phyloP scores from a whole-genome alignment of 352 stramenopile genomes.

The Phytophthora citricola region DNA sequence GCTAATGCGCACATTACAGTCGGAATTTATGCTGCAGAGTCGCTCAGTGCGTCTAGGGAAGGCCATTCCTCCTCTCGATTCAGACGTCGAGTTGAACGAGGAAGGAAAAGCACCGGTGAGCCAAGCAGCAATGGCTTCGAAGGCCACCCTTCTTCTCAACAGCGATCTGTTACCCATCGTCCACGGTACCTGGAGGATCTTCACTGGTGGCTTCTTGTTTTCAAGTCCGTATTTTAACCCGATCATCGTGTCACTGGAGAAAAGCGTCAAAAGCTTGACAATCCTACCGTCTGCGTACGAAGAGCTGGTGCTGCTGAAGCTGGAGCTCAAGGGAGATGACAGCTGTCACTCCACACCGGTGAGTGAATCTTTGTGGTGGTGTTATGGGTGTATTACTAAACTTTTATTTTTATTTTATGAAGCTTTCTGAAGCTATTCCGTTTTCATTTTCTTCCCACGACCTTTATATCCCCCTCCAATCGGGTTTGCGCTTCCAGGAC shows the following conservation, averaged over 20 bases:
- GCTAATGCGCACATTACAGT: constrained; percentile 54
- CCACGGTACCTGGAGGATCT: constrained; percentile 59
- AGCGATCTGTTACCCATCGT: constrained; percentile 50
- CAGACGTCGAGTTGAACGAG: constrained; percentile 14
- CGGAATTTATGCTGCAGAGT: constrained; percentile 73
- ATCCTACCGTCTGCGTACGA: constrained; percentile 62
- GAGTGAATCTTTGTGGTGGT: constrained; percentile 5
- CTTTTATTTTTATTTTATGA: not conserved
- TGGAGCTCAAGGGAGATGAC: constrained; percentile 52
- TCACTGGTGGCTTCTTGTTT: constrained; percentile 69
- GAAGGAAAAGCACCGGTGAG: constrained; percentile 1
- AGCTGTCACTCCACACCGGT: constrained; percentile 35
- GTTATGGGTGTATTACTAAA: not conserved
- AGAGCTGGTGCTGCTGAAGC: constrained; percentile 67
- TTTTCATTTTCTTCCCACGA: constrained; percentile 33
- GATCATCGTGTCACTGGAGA: constrained; percentile 69
- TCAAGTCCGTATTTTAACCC: constrained; percentile 59
- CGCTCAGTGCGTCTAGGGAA: constrained; percentile 53
- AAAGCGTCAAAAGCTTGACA: constrained; percentile 54
- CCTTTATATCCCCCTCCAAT: constrained; percentile 63
- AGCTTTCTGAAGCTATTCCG: constrained; percentile 52
- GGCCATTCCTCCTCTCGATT: constrained; percentile 44
- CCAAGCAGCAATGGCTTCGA: constrained; percentile 27
- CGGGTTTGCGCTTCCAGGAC: constrained; percentile 69
- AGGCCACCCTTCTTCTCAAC: constrained; percentile 59